phyloP scores from a whole-genome alignment of 495 filamentous ascomycete genomes.

The Cercophora scortea region DNA sequence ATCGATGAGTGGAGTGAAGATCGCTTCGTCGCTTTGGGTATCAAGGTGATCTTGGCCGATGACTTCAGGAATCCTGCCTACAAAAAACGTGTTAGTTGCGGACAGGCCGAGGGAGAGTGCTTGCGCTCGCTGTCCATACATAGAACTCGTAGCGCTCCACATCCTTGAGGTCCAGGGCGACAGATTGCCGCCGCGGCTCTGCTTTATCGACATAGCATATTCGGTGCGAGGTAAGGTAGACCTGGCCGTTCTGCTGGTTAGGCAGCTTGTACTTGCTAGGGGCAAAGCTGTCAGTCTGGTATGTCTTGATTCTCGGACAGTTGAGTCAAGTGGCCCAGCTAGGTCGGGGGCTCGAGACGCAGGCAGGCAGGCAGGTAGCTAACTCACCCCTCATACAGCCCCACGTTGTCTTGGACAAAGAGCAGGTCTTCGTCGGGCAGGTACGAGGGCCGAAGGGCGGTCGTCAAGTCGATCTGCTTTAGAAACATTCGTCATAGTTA shows the following conservation, averaged over 20 bases:
- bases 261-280: constrained; percentile 87
- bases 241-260: constrained; percentile 90
- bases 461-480: constrained; percentile 89
- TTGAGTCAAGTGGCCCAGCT: too few species aligned
- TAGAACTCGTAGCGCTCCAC: constrained; percentile 88
- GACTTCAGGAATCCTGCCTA: constrained; percentile 93
- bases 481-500: constrained; percentile 79
- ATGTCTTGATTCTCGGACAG: not conserved
- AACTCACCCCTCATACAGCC: constrained; percentile 90
- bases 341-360: too few species aligned
- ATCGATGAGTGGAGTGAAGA: constrained; percentile 35
- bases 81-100: constrained; percentile 14
- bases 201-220: constrained; percentile 90
- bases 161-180: constrained; percentile 81
- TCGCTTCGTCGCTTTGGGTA: constrained; percentile 64
- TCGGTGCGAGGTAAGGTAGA: constrained; percentile 90
- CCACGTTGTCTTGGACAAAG: constrained; percentile 95
- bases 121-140: constrained; percentile 36
- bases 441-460: constrained; percentile 83
- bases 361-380: too few species aligned
- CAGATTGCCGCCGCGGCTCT: constrained; percentile 77
- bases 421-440: constrained; percentile 83
- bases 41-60: constrained; percentile 83
- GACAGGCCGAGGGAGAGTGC: not conserved
- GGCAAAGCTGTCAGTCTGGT: constrained; percentile 10